These are phyloP conservation scores for Anethum foeniculum DNA, from an alignment of 140 eudicot genomes.

Conservation along the genomic window DNA sequence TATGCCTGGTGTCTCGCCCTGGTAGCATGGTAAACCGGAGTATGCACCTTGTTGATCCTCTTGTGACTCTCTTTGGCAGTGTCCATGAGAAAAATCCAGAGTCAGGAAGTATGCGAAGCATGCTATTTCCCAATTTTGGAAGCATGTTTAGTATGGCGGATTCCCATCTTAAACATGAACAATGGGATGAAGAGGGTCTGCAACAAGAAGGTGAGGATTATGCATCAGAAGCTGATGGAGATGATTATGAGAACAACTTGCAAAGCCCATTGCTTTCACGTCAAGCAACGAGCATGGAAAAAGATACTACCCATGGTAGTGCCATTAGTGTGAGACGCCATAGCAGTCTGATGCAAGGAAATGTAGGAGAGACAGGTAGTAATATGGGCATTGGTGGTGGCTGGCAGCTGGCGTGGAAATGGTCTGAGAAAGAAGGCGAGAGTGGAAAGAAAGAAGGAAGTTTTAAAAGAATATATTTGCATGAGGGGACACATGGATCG, in stretches of 20 bases:
- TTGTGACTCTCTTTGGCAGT: constrained; percentile 29
- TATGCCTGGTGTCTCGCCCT: constrained; percentile 20
- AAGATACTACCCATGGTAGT: constrained; percentile 22
- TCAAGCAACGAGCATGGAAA: constrained; percentile 44
- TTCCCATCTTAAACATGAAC: neutral
- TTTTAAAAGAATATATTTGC: constrained; percentile 71
- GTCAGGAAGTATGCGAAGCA: constrained; percentile 20
- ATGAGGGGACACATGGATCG: constrained; percentile 64
- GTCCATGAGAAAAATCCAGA: constrained; percentile 25
- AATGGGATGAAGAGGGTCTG: constrained; percentile 10
- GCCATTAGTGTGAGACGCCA: constrained; percentile 14
- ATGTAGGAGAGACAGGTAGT: constrained; percentile 37
- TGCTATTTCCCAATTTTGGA: constrained; percentile 19
- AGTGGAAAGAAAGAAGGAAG: constrained; percentile 50
- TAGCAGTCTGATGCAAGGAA: constrained; percentile 21
- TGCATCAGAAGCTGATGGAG: constrained; percentile 39
- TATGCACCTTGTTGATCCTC: constrained; percentile 23
- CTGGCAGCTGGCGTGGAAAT: constrained; percentile 79
- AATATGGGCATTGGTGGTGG: constrained; percentile 94
- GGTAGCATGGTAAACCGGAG: constrained; percentile 24
- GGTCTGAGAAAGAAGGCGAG: constrained; percentile 26
- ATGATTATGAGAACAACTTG: constrained; percentile 61
- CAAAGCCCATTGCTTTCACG: constrained; percentile 74
- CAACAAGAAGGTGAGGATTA: constrained; percentile 19
- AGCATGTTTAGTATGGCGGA: constrained; percentile 18